phyloP scores from a whole-genome alignment of 2,329 filamentous ascomycete genomes.

The Cucurbitaria berberidis region DNA sequence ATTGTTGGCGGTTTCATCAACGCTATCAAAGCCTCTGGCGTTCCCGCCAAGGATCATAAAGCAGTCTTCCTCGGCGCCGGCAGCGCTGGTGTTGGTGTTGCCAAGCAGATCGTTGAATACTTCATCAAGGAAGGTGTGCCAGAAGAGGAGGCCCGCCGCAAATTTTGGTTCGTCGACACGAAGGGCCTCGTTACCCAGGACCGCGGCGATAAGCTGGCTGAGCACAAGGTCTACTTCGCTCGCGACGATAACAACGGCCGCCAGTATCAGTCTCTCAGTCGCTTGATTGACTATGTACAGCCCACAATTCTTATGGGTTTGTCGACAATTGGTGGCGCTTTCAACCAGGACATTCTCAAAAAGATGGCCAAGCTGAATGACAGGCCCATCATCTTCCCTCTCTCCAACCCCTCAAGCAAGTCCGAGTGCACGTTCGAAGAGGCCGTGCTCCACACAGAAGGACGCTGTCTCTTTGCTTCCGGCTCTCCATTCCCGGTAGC shows the following conservation, averaged over 20 bases:
- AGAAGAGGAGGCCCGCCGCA: slow-evolving; percentile 83
- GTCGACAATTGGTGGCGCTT: slow-evolving; percentile 91
- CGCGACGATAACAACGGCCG: slow-evolving; percentile 69
- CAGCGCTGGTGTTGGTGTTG: slow-evolving; percentile 94
- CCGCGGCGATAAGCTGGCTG: slow-evolving; percentile 89
- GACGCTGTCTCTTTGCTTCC: slow-evolving; percentile 89
- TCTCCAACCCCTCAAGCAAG: slow-evolving; percentile 95
- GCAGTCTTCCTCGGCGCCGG: slow-evolving; percentile 97
- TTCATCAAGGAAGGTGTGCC: slow-evolving; percentile 91
- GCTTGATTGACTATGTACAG: slow-evolving; percentile 93
- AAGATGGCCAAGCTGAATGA: slow-evolving; percentile 67
- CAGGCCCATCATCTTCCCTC: slow-evolving; percentile 79
- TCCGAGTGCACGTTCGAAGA: slow-evolving; percentile 98
- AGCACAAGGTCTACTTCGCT: slow-evolving; percentile 78
- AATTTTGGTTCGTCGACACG: slow-evolving; percentile 98
- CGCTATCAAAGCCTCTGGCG: slow-evolving; percentile 80
- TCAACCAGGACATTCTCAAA: slow-evolving; percentile 84
- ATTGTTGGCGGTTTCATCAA: slow-evolving; percentile 82
- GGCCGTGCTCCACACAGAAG: slow-evolving; percentile 88
- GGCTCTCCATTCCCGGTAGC: slow-evolving; percentile 87
- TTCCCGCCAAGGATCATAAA: slow-evolving; percentile 86
- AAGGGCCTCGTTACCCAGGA: slow-evolving; percentile 93
- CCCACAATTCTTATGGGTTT: slow-evolving; percentile 94
- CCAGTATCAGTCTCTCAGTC: slow-evolving; percentile 78
- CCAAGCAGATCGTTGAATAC: slow-evolving; percentile 96